Evolutionary conservation across 1,139 yeast genomes (phyloP).

Genomic region (Fermentozyma sake): DNA sequence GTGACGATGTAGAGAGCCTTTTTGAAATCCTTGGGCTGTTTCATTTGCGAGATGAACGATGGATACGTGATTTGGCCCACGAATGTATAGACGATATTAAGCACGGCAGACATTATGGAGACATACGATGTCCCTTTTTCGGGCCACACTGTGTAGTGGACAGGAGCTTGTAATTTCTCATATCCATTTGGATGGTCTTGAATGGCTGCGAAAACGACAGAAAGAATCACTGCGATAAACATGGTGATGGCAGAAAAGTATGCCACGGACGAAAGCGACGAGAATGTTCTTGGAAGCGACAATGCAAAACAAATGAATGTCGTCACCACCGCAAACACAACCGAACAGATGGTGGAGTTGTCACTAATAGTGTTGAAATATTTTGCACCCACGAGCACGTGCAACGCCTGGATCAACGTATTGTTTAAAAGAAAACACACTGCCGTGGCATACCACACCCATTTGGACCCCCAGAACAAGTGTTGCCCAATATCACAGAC

Average conservation of each 20-base stretch:
- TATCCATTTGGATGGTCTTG: constrained; percentile 46
- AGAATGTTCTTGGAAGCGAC: constrained; percentile 54
- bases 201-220: constrained; percentile 51
- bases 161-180: constrained; percentile 26
- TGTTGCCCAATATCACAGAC: constrained; percentile 60
- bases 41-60: constrained; percentile 59
- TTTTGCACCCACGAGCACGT: constrained; percentile 57
- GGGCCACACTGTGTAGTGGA: constrained; percentile 46
- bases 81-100: constrained; percentile 58
- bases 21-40: constrained; percentile 51
- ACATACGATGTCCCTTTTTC: constrained; percentile 48
- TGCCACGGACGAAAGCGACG: constrained; percentile 47
- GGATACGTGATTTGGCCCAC: constrained; percentile 64
- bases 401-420: constrained; percentile 54
- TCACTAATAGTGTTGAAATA: constrained; percentile 52
- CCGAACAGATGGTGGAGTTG: constrained; percentile 46
- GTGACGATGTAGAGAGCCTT: constrained; percentile 54
- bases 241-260: constrained; percentile 52
- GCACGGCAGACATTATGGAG: constrained; percentile 51
- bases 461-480: constrained; percentile 45
- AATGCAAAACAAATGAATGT: constrained; percentile 44
- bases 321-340: constrained; percentile 46
- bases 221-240: constrained; percentile 51
- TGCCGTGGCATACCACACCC: constrained; percentile 59
- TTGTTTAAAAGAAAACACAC: constrained; percentile 51